Conservation (phyloP, 148 eudicot genomes). For the Vaccinium myrtillus region DNA sequence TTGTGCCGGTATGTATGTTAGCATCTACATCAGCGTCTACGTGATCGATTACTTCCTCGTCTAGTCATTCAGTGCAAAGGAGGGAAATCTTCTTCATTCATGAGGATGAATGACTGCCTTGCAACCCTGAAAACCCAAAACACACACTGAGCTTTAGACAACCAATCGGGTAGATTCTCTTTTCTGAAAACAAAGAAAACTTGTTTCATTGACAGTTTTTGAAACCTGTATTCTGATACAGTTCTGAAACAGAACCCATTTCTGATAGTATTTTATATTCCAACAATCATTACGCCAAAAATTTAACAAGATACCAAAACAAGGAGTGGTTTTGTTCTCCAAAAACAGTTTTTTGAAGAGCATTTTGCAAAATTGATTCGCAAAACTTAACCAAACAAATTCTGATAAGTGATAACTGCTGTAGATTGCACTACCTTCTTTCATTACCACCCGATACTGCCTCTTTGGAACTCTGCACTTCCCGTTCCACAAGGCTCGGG, state of each 20-base stretch:
- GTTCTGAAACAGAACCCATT: not conserved
- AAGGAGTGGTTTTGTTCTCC: not conserved
- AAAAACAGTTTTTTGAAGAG: not conserved
- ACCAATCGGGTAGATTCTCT: not conserved
- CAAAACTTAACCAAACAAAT: not conserved
- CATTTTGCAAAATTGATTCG: not conserved
- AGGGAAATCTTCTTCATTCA: constrained; percentile 48
- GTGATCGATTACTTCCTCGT: not conserved
- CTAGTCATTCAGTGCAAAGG: constrained; percentile 34
- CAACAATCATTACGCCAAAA: not conserved
- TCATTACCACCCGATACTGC: not conserved
- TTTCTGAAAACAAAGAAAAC: not conserved
- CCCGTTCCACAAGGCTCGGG: not conserved
- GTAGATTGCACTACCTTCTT: constrained; percentile 27
- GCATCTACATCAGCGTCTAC: not conserved
- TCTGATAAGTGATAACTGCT: not conserved
- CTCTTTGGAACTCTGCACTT: constrained; percentile 17
- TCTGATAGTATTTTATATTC: not conserved
- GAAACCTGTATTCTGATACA: not conserved
- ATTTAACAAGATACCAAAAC: not conserved
- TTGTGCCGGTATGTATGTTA: not conserved
- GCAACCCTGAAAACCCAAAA: constrained; percentile 29
- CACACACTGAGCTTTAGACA: constrained; percentile 14
- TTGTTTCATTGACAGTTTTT: not conserved
- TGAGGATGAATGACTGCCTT: constrained; percentile 25